A percentile compares a stretch with the other conserved stretches of the same genome.
These are phyloP conservation scores for Phaeolepiota aurea DNA, from an alignment of 768 basidiomycete genomes.

Conservation along the genomic window DNA sequence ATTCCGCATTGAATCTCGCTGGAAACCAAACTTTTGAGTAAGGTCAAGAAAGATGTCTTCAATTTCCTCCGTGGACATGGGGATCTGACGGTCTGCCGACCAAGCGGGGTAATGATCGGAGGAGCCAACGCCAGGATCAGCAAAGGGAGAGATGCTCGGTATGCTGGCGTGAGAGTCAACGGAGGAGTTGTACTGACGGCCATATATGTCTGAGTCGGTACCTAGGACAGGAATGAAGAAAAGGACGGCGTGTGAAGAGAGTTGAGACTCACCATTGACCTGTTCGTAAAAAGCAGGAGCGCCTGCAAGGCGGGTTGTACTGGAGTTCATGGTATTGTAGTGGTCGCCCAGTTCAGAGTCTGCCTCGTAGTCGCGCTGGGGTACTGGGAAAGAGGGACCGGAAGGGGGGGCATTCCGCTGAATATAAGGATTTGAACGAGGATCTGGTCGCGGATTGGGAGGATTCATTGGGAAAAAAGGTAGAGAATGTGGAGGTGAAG, in stretches of 20 bases:
- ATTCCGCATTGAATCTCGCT: conserved; percentile 92
- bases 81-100: conserved; percentile 87
- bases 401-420: conserved; percentile 13
- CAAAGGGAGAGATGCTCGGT: conserved; percentile 51
- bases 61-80: conserved; percentile 96
- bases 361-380: conserved; percentile 32
- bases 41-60: conserved; percentile 98
- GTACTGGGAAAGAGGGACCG: conserved; percentile 20
- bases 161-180: conserved; percentile 55
- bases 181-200: conserved; percentile 46
- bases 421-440: conserved; percentile 11
- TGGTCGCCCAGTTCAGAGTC: conserved; percentile 48
- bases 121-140: conserved; percentile 40
- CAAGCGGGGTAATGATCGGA: conserved; percentile 89
- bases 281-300: conserved; percentile 33
- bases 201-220: conserved; percentile 22
- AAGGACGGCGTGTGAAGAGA: conserved; percentile 1
- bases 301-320: conserved; percentile 46
- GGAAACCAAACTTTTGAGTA: conserved; percentile 98
- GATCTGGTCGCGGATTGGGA: conserved; percentile 9
- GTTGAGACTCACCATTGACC: conserved; percentile 15
- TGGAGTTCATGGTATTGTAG: conserved; percentile 41
- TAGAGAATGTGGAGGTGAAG: conserved; percentile 10
- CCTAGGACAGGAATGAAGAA: conserved; percentile 6
- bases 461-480: conserved; percentile 10